phyloP scores from a whole-genome alignment of 2,329 filamentous ascomycete species.

The Neodidymelliopsis sp. region DNA sequence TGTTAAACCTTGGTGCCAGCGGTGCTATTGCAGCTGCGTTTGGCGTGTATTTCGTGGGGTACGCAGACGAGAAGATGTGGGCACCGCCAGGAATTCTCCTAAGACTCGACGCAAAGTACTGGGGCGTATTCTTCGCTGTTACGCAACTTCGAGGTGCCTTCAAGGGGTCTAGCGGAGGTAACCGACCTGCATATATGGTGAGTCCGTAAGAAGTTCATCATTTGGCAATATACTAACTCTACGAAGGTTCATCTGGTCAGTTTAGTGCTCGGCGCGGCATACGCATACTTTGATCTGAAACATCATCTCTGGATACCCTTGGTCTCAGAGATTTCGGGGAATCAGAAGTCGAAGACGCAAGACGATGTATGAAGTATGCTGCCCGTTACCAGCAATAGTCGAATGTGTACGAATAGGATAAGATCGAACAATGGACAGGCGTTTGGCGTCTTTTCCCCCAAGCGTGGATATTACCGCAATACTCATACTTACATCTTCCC shows the following conservation, averaged over 20 bases:
- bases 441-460: background rate
- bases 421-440: background rate
- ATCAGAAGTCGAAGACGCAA: background rate
- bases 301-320: constrained; percentile 25
- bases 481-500: background rate
- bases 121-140: constrained; percentile 10
- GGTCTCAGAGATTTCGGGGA: constrained; percentile 8
- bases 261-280: constrained; percentile 18
- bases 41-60: constrained; percentile 18
- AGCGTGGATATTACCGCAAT: background rate
- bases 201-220: background rate
- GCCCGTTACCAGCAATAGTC: background rate
- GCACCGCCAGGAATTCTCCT: constrained; percentile 10
- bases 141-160: constrained; percentile 1
- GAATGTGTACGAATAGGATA: background rate
- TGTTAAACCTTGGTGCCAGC: constrained; percentile 17
- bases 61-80: constrained; percentile 25
- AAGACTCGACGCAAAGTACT: constrained; percentile 19
- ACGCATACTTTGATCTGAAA: constrained; percentile 23
- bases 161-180: constrained; percentile 2
- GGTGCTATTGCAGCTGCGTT: constrained; percentile 11
- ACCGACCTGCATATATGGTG: constrained; percentile 6
- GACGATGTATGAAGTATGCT: background rate
- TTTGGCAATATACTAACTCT: constrained; percentile 2
- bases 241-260: constrained; percentile 15